These are phyloP conservation scores for Davidsoniella australis DNA, from an alignment of 2,329 filamentous ascomycete species.

Conservation along the genomic window DNA sequence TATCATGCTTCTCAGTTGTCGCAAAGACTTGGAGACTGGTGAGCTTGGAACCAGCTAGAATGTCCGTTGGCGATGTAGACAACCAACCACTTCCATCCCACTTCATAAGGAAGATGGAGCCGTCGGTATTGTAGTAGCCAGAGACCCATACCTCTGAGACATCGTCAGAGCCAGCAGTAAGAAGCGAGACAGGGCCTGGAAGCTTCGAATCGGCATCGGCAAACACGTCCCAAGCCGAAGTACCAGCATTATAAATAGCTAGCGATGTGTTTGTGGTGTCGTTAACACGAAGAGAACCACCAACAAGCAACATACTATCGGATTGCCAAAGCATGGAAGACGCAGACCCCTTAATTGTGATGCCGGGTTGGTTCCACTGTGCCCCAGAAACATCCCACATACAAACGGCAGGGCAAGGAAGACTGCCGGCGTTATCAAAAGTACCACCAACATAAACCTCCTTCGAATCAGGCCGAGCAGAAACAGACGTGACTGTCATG, in stretches of 20 bases:
- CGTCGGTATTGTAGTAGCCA: slow-evolving; percentile 46
- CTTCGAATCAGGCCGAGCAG: slow-evolving; percentile 48
- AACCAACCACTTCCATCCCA: slow-evolving; percentile 57
- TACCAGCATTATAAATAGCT: slow-evolving; percentile 53
- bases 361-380: slow-evolving; percentile 69
- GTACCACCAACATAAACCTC: slow-evolving; percentile 76
- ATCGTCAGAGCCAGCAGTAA: slow-evolving; percentile 58
- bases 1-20: slow-evolving; percentile 48
- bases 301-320: slow-evolving; percentile 54
- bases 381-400: slow-evolving; percentile 51
- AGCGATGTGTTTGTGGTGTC: slow-evolving; percentile 46
- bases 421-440: slow-evolving; percentile 66
- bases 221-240: slow-evolving; percentile 48
- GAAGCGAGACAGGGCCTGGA: slow-evolving; percentile 62
- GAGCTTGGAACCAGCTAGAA: slow-evolving; percentile 51
- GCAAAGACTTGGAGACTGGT: slow-evolving; percentile 69
- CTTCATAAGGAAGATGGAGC: slow-evolving; percentile 63
- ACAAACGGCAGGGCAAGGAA: slow-evolving; percentile 71
- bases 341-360: slow-evolving; percentile 52
- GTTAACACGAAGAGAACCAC: slow-evolving; percentile 57
- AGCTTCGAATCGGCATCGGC: slow-evolving; percentile 41
- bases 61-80: slow-evolving; percentile 37
- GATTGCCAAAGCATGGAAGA: slow-evolving; percentile 60
- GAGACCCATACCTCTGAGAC: slow-evolving; percentile 66
- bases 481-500: slow-evolving; percentile 60